Base-by-base conservation (phyloP, 257 asterid genomes). In the Scutellaria barbata region DNA sequence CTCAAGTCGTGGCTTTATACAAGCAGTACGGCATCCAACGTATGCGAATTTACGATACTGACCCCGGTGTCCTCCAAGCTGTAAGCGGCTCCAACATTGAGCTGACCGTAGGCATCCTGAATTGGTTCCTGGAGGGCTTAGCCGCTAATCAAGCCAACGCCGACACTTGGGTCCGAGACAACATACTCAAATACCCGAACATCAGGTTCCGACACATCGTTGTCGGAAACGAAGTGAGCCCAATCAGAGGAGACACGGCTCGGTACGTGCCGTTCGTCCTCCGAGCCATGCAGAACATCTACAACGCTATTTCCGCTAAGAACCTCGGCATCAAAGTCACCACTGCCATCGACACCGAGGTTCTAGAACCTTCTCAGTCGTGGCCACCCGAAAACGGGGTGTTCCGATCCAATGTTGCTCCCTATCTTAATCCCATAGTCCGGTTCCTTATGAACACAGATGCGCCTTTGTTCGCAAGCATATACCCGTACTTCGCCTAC, bases 171-270 rank as follows among this genome's bases (percentile, higher is more conserved):
- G 73, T 82, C 60, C 75, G 42, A 48, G 41, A 14, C 63, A 69
- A 68, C 43, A 39, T 82, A 0, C 60, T 10, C 3, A 30, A 0
- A 30, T 4, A 30, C 35, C 68, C 77, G 0, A 55, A 53, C 22
- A 76, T 74, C 13, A 54, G 40, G 7, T 57, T 77, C 35, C 17
- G 70, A 11, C 52, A 70, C 78, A 71, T 81, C 10, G 55, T 76
- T 0, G 79, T 81, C 1, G 85, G 85, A 1, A 78, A 77, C 20
- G 83, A 81, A 69, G 75, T 81, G n/a, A 69, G 53, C 51, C 81
- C 85, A 3, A 25, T 25, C 35, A 0, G 5, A 3, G 5, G 5
- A 30, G 35, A 30, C 2, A 48, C 63, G 3, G 8, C 79, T 8
- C 8, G 13, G 8, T 22, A n/a, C 33, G 68, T 12, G 1, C 41